phyloP scores from a whole-genome alignment of 2,329 filamentous ascomycete genomes.

The Ascochyta viciae-villosae region DNA sequence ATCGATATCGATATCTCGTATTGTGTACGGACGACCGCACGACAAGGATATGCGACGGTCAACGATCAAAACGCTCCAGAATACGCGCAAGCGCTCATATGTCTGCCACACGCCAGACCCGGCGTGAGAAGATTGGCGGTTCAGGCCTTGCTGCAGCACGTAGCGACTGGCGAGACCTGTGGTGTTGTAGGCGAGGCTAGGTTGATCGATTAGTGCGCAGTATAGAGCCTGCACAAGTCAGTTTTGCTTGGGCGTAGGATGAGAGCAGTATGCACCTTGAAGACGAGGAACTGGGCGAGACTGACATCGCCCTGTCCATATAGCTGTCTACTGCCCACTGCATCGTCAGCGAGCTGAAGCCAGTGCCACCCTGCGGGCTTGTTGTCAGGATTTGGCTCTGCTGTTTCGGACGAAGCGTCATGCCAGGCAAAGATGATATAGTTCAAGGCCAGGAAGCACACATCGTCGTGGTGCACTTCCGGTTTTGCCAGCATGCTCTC shows the following conservation, averaged over 20 bases:
- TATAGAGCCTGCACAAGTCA: conserved; percentile 33
- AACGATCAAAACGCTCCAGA: conserved; percentile 38
- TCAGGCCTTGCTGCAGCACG: conserved; percentile 38
- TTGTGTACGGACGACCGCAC: conserved; percentile 40
- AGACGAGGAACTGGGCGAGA: conserved; percentile 38
- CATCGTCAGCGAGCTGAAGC: conserved; percentile 37
- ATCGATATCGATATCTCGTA: conserved; percentile 38
- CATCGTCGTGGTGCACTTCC: conserved; percentile 24
- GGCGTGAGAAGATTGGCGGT: conserved; percentile 34
- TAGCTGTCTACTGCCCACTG: conserved; percentile 35
- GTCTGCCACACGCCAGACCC: conserved; percentile 21
- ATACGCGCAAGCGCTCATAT: conserved; percentile 35
- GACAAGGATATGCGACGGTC: conserved; percentile 42
- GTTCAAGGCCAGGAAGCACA: conserved; percentile 39
- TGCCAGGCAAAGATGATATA: conserved; percentile 40
- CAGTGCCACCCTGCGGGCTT: conserved; percentile 40
- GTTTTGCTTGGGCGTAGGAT: neutral
- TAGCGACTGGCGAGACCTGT: conserved; percentile 40
- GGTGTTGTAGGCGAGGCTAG: conserved; percentile 39
- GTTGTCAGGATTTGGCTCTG: neutral
- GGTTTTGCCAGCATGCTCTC: conserved; percentile 31
- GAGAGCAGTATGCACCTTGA: conserved; percentile 29
- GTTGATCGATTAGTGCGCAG: conserved; percentile 33
- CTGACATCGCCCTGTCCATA: conserved; percentile 30
- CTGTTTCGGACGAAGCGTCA: conserved; percentile 18